Conservation (phyloP, 2,329 filamentous ascomycete genomes). For the Fusarium sp. region DNA sequence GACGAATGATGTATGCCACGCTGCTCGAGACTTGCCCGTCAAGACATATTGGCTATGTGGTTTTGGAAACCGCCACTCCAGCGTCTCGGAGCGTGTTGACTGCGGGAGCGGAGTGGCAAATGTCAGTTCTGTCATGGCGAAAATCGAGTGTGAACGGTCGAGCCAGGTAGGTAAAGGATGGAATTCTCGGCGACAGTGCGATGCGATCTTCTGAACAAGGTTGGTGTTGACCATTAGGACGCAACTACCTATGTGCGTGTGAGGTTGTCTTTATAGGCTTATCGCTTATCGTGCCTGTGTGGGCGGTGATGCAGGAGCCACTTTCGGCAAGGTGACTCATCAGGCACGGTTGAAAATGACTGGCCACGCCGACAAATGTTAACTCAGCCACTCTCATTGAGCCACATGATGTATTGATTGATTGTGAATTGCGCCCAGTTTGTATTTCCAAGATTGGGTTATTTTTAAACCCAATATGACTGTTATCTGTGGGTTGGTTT, state of each 20-base stretch:
- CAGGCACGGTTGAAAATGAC: neutral
- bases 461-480: neutral
- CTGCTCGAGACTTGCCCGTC: slow-evolving; percentile 61
- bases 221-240: neutral
- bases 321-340: neutral
- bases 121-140: slow-evolving; percentile 16
- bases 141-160: neutral
- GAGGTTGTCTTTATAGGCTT: neutral
- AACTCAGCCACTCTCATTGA: neutral
- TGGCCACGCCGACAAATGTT: neutral
- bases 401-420: neutral
- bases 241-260: neutral
- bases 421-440: neutral
- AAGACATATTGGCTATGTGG: slow-evolving; percentile 57
- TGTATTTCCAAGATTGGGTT: neutral
- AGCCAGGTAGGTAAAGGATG: neutral
- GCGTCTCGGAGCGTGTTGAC: slow-evolving; percentile 56
- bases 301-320: neutral
- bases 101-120: slow-evolving; percentile 60
- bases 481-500: neutral
- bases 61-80: slow-evolving; percentile 60
- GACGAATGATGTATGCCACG: slow-evolving; percentile 65
- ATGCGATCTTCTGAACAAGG: neutral
- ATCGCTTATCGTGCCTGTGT: neutral
- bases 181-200: neutral